phyloP scores from a whole-genome alignment of 2,329 filamentous ascomycete species.

The Aspergillus candidus region DNA sequence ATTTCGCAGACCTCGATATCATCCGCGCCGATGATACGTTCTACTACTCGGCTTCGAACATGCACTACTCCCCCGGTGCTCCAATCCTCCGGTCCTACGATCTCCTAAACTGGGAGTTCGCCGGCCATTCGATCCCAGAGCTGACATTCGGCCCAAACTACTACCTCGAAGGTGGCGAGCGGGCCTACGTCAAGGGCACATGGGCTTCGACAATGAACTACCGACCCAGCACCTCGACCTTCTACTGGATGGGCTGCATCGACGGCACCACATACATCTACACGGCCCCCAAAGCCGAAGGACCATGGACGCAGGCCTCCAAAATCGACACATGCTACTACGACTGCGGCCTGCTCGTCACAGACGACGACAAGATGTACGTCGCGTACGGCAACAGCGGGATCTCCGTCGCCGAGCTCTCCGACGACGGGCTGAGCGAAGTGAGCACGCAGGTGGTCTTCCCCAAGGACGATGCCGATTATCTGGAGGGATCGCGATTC shows the following conservation, averaged over 20 bases:
- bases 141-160: conserved; percentile 47
- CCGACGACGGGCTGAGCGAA: conserved; percentile 43
- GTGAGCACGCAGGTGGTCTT: conserved; percentile 44
- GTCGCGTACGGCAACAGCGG: conserved; percentile 49
- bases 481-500: conserved; percentile 51
- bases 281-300: conserved; percentile 39
- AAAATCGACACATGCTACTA: conserved; percentile 49
- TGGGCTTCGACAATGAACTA: conserved; percentile 53
- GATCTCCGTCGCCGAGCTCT: conserved; percentile 49
- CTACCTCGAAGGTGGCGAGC: conserved; percentile 38
- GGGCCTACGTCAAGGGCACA: conserved; percentile 49
- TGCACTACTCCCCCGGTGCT: conserved; percentile 53
- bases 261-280: conserved; percentile 50
- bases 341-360: conserved; percentile 51
- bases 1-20: conserved; percentile 52
- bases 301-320: conserved; percentile 40
- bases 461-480: conserved; percentile 28
- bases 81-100: conserved; percentile 52
- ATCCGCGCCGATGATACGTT: conserved; percentile 46
- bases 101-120: conserved; percentile 47
- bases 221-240: conserved; percentile 43
- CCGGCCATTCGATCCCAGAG: conserved; percentile 43
- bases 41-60: conserved; percentile 53
- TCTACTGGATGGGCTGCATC: conserved; percentile 55
- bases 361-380: conserved; percentile 54